A percentile compares a stretch with the other conserved stretches of the same genome.
Conservation (phyloP, 2,329 filamentous ascomycete species). For the Xenoacremonium recifei region DNA sequence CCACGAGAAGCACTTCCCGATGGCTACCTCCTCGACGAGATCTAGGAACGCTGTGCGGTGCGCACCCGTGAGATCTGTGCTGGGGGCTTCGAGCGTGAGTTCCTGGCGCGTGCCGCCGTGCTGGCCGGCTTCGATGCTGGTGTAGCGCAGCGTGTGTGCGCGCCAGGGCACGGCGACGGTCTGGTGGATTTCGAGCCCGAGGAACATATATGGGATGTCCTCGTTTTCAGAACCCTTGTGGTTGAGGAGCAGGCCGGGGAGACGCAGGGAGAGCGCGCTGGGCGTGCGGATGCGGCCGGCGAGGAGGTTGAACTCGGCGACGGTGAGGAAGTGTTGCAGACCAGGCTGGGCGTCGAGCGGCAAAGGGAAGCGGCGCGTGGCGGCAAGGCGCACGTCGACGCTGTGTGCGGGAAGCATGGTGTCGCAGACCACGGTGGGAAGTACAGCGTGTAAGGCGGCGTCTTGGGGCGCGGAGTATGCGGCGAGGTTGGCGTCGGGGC, state of each 20-base stretch:
- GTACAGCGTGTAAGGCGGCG: constrained; percentile 31
- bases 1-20: constrained; percentile 34
- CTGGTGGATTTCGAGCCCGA: constrained; percentile 52
- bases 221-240: constrained; percentile 1
- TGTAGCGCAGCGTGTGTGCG: constrained; percentile 49
- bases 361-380: constrained; percentile 38
- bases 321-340: constrained; percentile 42
- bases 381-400: constrained; percentile 48
- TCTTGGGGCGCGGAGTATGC: constrained; percentile 28
- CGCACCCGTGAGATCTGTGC: background rate
- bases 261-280: constrained; percentile 14
- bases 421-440: constrained; percentile 34
- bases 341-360: constrained; percentile 32
- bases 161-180: constrained; percentile 40
- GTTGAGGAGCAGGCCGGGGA: constrained; percentile 11
- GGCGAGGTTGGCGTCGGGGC: constrained; percentile 24
- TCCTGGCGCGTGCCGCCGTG: constrained; percentile 52
- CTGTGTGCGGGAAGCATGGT: constrained; percentile 43
- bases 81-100: constrained; percentile 37
- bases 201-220: constrained; percentile 39
- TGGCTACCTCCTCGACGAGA: constrained; percentile 28
- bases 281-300: constrained; percentile 41
- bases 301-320: constrained; percentile 46
- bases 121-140: constrained; percentile 49
- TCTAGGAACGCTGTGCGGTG: constrained; percentile 22